phyloP scores from a whole-genome alignment of 2,329 filamentous ascomycete genomes.

The Arthrobotrys megalospora region DNA sequence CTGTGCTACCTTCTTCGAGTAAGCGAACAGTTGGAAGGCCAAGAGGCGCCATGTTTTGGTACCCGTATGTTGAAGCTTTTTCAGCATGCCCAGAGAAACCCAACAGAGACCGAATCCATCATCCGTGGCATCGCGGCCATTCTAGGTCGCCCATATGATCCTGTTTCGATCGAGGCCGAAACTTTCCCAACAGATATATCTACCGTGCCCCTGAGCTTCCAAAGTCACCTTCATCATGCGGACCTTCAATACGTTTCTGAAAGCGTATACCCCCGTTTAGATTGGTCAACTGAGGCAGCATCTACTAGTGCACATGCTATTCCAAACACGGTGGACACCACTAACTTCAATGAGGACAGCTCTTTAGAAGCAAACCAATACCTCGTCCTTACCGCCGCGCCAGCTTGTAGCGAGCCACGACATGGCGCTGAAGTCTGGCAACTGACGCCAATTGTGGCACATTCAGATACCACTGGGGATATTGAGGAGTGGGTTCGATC shows the following conservation, averaged over 20 bases:
- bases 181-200: conserved; percentile 26
- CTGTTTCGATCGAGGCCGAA: conserved; percentile 33
- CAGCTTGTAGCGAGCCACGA: conserved; percentile 28
- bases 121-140: conserved; percentile 48
- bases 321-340: conserved; percentile 36
- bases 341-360: conserved; percentile 13
- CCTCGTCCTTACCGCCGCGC: conserved; percentile 38
- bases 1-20: conserved; percentile 41
- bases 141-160: conserved; percentile 45
- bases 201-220: conserved; percentile 24
- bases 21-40: conserved; percentile 56
- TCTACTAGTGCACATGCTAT: conserved; percentile 29
- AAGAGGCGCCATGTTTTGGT: conserved; percentile 59
- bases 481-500: conserved; percentile 43
- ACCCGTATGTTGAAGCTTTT: conserved; percentile 57
- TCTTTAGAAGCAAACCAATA: conserved; percentile 34
- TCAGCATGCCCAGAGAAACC: conserved; percentile 53
- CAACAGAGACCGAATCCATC: conserved; percentile 54
- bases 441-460: conserved; percentile 49
- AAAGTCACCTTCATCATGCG: conserved; percentile 29
- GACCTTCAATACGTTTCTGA: conserved; percentile 34
- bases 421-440: conserved; percentile 45
- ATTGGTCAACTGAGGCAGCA: conserved; percentile 29
- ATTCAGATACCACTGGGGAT: conserved; percentile 30
- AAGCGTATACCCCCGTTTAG: conserved; percentile 31